A percentile compares a stretch with the other conserved stretches of the same genome.
Conservation (phyloP, 257 asterid genomes). For the Nicotiana paniculata region DNA sequence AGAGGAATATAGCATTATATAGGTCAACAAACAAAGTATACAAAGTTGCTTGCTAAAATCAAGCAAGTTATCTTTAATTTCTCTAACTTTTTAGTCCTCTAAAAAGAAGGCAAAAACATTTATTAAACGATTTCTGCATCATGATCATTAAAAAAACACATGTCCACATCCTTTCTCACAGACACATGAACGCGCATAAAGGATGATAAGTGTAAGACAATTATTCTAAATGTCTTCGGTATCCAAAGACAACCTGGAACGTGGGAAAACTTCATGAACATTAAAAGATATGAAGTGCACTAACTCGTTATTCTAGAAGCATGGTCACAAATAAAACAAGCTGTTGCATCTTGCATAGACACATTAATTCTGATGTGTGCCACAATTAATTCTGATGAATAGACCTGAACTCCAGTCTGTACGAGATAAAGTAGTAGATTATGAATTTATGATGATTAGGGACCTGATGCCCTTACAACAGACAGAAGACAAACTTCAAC, state of each 20-base stretch:
- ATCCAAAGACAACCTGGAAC: not conserved
- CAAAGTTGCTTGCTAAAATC: not conserved
- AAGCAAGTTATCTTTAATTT: slow-evolving; percentile 1
- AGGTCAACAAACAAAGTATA: not conserved
- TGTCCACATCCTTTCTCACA: not conserved
- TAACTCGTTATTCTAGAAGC: slow-evolving; percentile 3
- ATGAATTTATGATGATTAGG: not conserved
- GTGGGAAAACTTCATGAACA: not conserved
- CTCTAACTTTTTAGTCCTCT: not conserved
- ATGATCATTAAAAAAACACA: not conserved
- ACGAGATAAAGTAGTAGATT: not conserved
- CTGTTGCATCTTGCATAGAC: not conserved
- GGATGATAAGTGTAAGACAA: not conserved
- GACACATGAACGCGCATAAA: not conserved
- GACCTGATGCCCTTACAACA: not conserved
- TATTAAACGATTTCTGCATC: not conserved
- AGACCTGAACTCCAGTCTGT: not conserved
- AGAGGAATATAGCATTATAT: not conserved
- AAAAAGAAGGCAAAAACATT: not conserved
- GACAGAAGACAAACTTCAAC: not conserved
- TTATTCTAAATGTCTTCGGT: not conserved
- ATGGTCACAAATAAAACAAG: not conserved
- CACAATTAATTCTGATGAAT: not conserved
- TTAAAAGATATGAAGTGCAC: not conserved
- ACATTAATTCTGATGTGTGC: too few species aligned